A percentile compares a stretch with the other conserved stretches of the same genome.
phyloP scores from a whole-genome alignment of 2,329 filamentous ascomycete species.

The Dactylellina cionopaga region DNA sequence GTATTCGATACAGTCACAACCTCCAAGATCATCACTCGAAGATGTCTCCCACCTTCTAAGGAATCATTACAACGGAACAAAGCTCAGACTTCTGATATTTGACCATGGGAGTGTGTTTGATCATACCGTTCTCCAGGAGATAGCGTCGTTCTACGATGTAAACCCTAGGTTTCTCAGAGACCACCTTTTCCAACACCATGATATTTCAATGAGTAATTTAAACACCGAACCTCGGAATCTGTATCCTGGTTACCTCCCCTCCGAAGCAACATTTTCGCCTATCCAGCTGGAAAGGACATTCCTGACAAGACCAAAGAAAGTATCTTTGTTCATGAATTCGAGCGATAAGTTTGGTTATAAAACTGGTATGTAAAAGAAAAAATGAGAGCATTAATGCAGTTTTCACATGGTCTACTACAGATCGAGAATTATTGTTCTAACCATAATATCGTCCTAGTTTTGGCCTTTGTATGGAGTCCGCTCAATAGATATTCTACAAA shows the following conservation, averaged over 20 bases:
- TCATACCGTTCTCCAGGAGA: not conserved
- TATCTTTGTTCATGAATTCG: not conserved
- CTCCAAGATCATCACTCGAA: not conserved
- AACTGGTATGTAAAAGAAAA: slow-evolving; percentile 23
- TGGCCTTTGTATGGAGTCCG: too few relatives aligned
- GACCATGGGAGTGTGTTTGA: not conserved
- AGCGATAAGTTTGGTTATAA: not conserved
- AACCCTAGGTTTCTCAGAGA: slow-evolving; percentile 18
- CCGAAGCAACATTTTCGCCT: slow-evolving; percentile 31
- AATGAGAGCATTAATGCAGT: too few relatives aligned
- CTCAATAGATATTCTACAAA: not conserved
- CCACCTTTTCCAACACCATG: not conserved
- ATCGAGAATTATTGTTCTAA: too few relatives aligned
- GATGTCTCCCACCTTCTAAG: not conserved
- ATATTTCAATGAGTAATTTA: too few relatives aligned
- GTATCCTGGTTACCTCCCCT: slow-evolving; percentile 17
- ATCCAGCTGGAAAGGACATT: slow-evolving; percentile 4
- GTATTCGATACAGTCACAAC: not conserved
- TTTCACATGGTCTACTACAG: too few relatives aligned
- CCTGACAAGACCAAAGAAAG: not conserved
- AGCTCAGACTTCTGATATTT: slow-evolving; percentile 8
- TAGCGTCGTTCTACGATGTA: slow-evolving; percentile 27
- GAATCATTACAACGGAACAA: slow-evolving; percentile 1
- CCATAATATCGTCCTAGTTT: too few relatives aligned
- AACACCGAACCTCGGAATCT: slow-evolving; percentile 8